Evolutionary conservation across 257 asterid genomes (phyloP).

Genomic region (Solanum paucissectum): DNA sequence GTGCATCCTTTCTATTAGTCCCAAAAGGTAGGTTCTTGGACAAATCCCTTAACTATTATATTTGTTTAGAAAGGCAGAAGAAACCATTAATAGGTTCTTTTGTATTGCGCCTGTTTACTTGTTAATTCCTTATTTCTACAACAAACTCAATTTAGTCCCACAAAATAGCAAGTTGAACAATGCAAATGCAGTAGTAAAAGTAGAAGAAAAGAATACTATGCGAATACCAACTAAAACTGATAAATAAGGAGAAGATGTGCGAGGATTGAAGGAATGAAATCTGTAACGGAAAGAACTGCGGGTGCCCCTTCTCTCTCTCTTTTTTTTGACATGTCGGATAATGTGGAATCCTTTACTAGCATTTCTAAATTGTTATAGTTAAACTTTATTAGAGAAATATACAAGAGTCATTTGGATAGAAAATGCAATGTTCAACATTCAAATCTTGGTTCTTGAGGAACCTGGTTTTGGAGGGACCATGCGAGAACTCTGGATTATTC

Average conservation of each 20-base stretch:
- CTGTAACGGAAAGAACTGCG: background rate
- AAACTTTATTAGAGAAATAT: background rate
- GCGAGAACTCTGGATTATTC: background rate
- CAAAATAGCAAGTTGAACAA: background rate
- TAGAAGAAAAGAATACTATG: background rate
- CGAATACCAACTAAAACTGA: background rate
- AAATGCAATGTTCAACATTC: background rate
- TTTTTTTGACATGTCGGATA: background rate
- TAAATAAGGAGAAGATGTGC: background rate
- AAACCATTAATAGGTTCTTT: background rate
- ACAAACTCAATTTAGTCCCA: background rate
- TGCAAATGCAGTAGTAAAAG: background rate
- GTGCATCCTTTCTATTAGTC: background rate
- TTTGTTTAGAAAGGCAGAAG: background rate
- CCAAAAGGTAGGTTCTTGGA: background rate
- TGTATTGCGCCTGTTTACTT: background rate
- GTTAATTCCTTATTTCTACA: background rate
- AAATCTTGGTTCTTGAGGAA: background rate
- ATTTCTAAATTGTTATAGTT: background rate
- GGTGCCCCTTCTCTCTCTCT: background rate
- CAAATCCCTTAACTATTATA: background rate
- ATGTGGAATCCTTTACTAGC: background rate
- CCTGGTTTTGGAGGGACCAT: background rate
- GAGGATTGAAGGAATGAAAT: background rate
- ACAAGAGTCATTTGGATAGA: background rate